These are phyloP conservation scores for Calocybe cyanea DNA, from an alignment of 768 basidiomycete genomes.

Conservation along the genomic window DNA sequence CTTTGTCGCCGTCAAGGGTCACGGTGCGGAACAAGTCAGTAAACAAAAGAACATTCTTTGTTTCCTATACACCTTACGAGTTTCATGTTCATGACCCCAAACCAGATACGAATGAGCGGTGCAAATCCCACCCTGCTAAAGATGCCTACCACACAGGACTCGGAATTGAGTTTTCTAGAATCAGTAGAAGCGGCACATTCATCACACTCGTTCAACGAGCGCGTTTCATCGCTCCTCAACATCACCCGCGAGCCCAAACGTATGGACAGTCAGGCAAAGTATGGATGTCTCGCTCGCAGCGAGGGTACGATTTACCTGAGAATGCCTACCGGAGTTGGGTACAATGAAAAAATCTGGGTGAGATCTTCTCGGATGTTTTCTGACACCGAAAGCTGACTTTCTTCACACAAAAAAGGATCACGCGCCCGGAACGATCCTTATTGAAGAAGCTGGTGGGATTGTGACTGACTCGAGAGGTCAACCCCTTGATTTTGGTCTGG, in stretches of 20 bases:
- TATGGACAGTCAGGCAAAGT: conserved; percentile 98
- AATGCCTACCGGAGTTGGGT: conserved; percentile 74
- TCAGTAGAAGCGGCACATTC: conserved; percentile 91
- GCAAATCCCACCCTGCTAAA: conserved; percentile 43
- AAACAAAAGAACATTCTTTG: not conserved
- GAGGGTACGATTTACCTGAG: conserved; percentile 82
- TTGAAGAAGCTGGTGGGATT: conserved; percentile 88
- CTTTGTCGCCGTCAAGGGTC: conserved; percentile 83
- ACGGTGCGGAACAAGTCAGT: conserved; percentile 73
- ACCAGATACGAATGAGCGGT: conserved; percentile 51
- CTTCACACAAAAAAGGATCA: conserved; percentile 64
- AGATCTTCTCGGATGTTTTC: conserved; percentile 13
- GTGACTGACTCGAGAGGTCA: conserved; percentile 80
- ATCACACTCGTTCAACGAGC: conserved; percentile 80
- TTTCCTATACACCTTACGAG: not conserved
- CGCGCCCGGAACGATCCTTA: conserved; percentile 78
- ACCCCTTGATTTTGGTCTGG: conserved; percentile 80
- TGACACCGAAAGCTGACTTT: not conserved
- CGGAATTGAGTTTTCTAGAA: conserved; percentile 72
- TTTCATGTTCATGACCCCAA: not conserved
- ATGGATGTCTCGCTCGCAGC: conserved; percentile 79
- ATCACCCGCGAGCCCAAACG: conserved; percentile 64
- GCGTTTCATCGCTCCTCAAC: conserved; percentile 62
- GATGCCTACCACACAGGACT: conserved; percentile 48
- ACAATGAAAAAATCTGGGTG: conserved; percentile 97